Base-by-base conservation (phyloP, 129 eudicot species). In the Solidago caesia region DNA sequence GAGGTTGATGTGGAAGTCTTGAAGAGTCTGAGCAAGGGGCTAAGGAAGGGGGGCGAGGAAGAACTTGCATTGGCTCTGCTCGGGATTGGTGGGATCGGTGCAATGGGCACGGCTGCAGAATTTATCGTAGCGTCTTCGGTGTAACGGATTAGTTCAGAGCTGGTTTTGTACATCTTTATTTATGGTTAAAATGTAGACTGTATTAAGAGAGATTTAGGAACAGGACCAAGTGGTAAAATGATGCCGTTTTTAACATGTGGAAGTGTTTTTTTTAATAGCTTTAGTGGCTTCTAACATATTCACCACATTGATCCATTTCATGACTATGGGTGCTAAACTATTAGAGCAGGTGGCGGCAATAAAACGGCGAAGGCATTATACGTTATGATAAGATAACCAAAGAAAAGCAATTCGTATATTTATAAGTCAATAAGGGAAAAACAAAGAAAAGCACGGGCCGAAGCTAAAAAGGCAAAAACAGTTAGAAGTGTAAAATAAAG, bases 91-190 rank as follows among this genome's bases (percentile, higher is more conserved):
- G 99, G 99, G 78, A 77, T 84, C 26, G 69, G 72, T 46, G 94
- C 97, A 4, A 89, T 91, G 96, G 99, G 97, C 77, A 85, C 88
- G 48, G 96, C 99, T 75, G 97, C 99, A 44, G 99, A 95, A 75
- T 77, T 94, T 86, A 88, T 94, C 6, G 80, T 91, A 16, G 89
- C 83, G 64, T 79, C 69, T 55, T 72, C 16, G 21, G 82, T 79
- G 48, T 79, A 55, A 63, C 7, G 10, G 66, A 25, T 10, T 48
- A 61, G 11, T 53, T 64, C 8, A 5, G 4, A 39, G 61, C 45
- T 70, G 52, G 65, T 41, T 78, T 71, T 64, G 77, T 78, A 63
- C 48, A 71, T 78, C 26, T 13, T 12, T 68, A 6, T 33, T 39
- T 39, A n/a, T 14, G 29, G 57, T 65, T 43, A 53, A 26, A 44